These are phyloP conservation scores for Pyrenochaeta sp. DNA, from an alignment of 2,329 filamentous ascomycete species.

Conservation along the genomic window DNA sequence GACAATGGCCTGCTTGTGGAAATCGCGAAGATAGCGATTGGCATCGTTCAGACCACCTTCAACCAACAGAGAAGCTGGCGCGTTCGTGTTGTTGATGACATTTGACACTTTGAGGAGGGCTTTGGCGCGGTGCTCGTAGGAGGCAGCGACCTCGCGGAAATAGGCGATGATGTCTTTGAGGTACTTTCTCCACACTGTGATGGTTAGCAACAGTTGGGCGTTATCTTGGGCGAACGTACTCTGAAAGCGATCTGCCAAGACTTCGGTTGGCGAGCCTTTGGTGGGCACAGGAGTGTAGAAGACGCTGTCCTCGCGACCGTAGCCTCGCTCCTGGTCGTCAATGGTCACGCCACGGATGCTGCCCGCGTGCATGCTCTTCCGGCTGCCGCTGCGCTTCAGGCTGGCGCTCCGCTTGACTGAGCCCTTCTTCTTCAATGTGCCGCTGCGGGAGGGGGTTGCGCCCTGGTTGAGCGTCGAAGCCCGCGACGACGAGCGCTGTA, in stretches of 20 bases:
- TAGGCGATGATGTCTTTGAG: constrained; percentile 94
- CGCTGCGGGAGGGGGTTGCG: constrained; percentile 64
- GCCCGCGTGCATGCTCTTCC: constrained; percentile 81
- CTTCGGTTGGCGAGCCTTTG: constrained; percentile 84
- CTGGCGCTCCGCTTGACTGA: constrained; percentile 78
- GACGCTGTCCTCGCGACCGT: constrained; percentile 75
- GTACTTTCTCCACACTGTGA: constrained; percentile 89
- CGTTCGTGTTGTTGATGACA: constrained; percentile 78
- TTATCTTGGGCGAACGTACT: constrained; percentile 59
- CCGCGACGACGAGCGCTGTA: constrained; percentile 70
- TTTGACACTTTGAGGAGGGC: constrained; percentile 82
- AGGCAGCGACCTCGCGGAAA: constrained; percentile 88
- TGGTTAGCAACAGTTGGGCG: constrained; percentile 18
- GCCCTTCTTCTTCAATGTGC: constrained; percentile 87
- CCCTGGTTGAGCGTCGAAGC: constrained; percentile 51
- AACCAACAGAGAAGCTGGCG: constrained; percentile 77
- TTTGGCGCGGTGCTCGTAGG: constrained; percentile 87
- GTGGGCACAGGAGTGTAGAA: constrained; percentile 92
- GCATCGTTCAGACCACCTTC: constrained; percentile 90
- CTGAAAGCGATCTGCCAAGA: constrained; percentile 87
- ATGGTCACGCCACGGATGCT: constrained; percentile 83
- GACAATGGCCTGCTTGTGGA: constrained; percentile 79
- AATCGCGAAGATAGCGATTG: constrained; percentile 77
- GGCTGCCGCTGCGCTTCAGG: constrained; percentile 79
- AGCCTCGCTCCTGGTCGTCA: constrained; percentile 72